Percentiles rank a stretch among this genome's conserved stretches.
These are phyloP conservation scores for Theobroma cacao DNA, from an alignment of 345 rosid genomes.

Conservation along the genomic window DNA sequence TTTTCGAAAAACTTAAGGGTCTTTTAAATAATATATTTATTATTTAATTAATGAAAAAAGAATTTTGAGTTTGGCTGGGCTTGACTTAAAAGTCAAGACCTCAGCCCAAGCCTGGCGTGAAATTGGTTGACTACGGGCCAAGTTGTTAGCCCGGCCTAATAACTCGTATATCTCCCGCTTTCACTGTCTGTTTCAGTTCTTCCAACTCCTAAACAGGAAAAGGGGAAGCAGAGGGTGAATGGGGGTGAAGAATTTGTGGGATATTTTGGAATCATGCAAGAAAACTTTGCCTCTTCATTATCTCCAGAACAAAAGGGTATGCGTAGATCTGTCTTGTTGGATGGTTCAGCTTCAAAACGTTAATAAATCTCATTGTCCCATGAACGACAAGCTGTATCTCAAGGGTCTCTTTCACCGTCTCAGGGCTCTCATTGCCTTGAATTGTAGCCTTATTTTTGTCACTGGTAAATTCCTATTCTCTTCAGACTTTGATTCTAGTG, in stretches of 20 bases:
- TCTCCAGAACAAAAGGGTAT: conserved; percentile 84
- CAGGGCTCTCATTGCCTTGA: conserved; percentile 86
- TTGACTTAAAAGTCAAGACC: not conserved
- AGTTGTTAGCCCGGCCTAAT: not conserved
- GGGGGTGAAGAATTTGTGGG: conserved; percentile 96
- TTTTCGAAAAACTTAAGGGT: no score
- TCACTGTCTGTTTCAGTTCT: not conserved
- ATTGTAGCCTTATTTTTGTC: conserved; percentile 74
- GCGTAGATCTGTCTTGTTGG: conserved; percentile 97
- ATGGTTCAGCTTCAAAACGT: conserved; percentile 80
- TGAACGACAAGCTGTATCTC: conserved; percentile 58
- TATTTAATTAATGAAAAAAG: no score
- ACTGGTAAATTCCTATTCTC: conserved; percentile 38
- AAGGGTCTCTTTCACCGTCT: conserved; percentile 80
- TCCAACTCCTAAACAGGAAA: not conserved
- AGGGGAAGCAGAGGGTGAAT: conserved; percentile 24
- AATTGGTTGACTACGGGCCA: not conserved
- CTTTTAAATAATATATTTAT: no score
- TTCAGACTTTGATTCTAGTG: not conserved
- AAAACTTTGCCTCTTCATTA: conserved; percentile 75
- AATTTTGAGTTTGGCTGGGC: not conserved
- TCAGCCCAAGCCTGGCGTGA: not conserved
- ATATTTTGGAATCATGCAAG: conserved; percentile 85
- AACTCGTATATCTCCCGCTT: not conserved
- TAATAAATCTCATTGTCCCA: conserved; percentile 53